Percentiles rank a stretch among this genome's conserved stretches.
Evolutionary conservation across 805 yeast species (phyloP).

Genomic region (Ogataea glucozyma): DNA sequence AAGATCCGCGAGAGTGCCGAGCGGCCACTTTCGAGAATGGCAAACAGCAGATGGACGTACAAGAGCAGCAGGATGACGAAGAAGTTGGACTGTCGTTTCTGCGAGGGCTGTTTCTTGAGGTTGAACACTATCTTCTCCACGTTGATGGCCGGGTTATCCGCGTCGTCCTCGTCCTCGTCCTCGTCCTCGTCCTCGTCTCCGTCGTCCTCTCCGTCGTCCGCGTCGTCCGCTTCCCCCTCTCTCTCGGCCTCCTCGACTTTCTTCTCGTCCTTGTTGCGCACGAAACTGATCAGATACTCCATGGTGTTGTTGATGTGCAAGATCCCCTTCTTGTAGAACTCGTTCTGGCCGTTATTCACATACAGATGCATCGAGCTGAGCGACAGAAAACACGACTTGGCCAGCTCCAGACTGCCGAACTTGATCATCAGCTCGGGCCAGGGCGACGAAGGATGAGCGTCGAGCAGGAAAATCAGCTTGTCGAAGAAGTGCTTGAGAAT

Average conservation of each 20-base stretch:
- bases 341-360: slow-evolving; percentile 53
- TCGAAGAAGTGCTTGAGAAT: slow-evolving; percentile 58
- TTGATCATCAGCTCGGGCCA: slow-evolving; percentile 61
- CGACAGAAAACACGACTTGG: slow-evolving; percentile 58
- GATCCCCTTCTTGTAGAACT: slow-evolving; percentile 53
- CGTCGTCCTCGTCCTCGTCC: slow-evolving; percentile 17
- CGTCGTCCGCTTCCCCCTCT: slow-evolving; percentile 1
- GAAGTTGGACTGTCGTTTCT: slow-evolving; percentile 41
- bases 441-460: slow-evolving; percentile 61
- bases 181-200: slow-evolving; percentile 10
- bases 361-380: slow-evolving; percentile 58
- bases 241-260: slow-evolving; percentile 8
- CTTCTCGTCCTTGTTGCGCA: slow-evolving; percentile 33
- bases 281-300: slow-evolving; percentile 51
- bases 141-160: slow-evolving; percentile 21
- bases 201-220: slow-evolving; percentile 11
- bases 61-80: slow-evolving; percentile 52
- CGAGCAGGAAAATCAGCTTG: slow-evolving; percentile 51
- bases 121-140: slow-evolving; percentile 39
- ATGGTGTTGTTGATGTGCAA: slow-evolving; percentile 56
- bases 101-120: slow-evolving; percentile 38
- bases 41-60: slow-evolving; percentile 55
- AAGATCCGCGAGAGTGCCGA: slow-evolving; percentile 52
- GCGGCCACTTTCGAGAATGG: slow-evolving; percentile 55
- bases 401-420: slow-evolving; percentile 58